These are phyloP conservation scores for Phyllosticta citribraziliensis DNA, from an alignment of 2,329 filamentous ascomycete species.

Conservation along the genomic window DNA sequence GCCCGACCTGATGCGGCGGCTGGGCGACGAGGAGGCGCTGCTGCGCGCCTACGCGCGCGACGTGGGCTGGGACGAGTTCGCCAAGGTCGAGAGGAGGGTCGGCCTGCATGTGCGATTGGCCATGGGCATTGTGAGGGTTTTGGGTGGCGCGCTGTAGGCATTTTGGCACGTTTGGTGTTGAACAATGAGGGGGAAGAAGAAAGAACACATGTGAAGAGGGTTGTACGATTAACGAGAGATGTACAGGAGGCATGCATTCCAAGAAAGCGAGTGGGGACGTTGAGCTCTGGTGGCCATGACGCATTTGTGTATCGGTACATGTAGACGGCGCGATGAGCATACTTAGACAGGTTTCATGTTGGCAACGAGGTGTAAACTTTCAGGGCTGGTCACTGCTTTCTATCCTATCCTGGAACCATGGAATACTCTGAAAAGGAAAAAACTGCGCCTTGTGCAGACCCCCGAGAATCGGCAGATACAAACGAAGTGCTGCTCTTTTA, in stretches of 20 bases:
- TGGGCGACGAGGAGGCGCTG: conserved; percentile 74
- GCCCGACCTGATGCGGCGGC: conserved; percentile 55
- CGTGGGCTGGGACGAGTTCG: conserved; percentile 69
- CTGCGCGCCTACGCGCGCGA: conserved; percentile 62
- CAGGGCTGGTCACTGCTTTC: too few species aligned
- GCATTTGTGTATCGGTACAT: too few species aligned
- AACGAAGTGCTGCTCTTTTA: not conserved
- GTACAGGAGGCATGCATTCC: too few species aligned
- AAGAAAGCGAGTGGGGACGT: too few species aligned
- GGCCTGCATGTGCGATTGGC: conserved; percentile 74
- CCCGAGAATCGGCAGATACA: not conserved
- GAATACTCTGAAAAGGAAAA: not conserved
- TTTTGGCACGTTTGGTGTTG: too few species aligned
- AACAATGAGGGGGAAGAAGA: too few species aligned
- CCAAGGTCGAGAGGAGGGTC: conserved; percentile 71
- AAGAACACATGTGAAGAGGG: too few species aligned
- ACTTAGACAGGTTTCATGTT: not conserved
- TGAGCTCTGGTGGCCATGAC: too few species aligned
- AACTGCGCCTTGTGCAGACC: not conserved
- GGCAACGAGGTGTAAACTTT: too few species aligned
- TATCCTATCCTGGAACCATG: too few species aligned
- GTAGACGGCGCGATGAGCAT: too few species aligned
- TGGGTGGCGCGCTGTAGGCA: conserved; percentile 71
- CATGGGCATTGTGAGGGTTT: conserved; percentile 84
- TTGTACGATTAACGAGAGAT: not conserved